phyloP scores from a whole-genome alignment of 2,329 filamentous ascomycete species.

The Aspergillus fijiensis region DNA sequence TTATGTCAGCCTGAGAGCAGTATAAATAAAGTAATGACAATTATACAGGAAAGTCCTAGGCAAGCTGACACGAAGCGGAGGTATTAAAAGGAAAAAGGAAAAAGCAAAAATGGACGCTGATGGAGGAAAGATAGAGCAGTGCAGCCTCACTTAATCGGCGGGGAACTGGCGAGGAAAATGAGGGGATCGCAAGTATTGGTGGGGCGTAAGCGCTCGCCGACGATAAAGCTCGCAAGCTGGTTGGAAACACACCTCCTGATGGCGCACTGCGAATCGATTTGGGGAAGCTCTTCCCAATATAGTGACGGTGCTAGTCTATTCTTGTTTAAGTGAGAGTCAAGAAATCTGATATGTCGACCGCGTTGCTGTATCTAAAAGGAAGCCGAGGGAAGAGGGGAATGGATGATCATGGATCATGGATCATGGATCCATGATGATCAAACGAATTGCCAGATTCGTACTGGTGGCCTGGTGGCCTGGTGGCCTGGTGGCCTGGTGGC shows the following conservation, averaged over 20 bases:
- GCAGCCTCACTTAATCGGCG: constrained; percentile 4
- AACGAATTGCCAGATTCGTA: neutral
- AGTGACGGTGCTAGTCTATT: too few relatives aligned
- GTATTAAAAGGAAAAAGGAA: neutral
- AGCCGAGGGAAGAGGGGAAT: too few relatives aligned
- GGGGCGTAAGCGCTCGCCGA: constrained; percentile 8
- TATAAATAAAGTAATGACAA: neutral
- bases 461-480: neutral
- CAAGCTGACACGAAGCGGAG: neutral
- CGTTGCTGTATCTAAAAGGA: too few relatives aligned
- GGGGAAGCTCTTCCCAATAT: too few relatives aligned
- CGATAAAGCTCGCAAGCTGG: neutral
- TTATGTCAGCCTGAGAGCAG: constrained; percentile 1
- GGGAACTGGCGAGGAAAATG: constrained; percentile 2
- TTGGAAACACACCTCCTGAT: neutral
- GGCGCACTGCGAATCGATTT: neutral
- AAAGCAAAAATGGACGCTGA: neutral
- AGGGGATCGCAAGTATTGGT: constrained; percentile 7
- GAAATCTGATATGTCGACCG: too few relatives aligned
- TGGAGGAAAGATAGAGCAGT: neutral
- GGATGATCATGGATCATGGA: too few relatives aligned
- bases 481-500: neutral
- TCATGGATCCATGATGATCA: neutral
- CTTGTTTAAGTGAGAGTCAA: too few relatives aligned
- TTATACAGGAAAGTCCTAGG: neutral